Evolutionary conservation across 2,329 filamentous ascomycete species (phyloP).

Genomic region (Aspergillus aculeatus): DNA sequence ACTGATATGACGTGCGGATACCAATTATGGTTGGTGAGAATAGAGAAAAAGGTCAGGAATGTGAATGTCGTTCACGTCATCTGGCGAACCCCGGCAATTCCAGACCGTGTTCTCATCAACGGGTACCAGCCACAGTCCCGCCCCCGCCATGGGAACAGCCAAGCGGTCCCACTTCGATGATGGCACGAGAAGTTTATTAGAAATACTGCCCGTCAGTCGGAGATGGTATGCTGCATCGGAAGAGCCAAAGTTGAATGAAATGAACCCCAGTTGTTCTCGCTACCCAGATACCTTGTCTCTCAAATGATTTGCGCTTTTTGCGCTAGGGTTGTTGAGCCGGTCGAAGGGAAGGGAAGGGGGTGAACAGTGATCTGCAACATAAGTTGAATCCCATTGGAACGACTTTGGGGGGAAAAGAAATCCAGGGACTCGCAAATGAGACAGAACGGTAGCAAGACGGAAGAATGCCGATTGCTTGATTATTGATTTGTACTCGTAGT

Average conservation of each 20-base stretch:
- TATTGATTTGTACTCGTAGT: not conserved
- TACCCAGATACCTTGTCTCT: not conserved
- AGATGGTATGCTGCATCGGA: not conserved
- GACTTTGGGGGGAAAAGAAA: not conserved
- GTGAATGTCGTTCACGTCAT: constrained; percentile 8
- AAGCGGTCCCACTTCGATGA: not conserved
- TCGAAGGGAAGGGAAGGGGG: not conserved
- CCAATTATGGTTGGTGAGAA: not conserved
- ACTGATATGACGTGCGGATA: not conserved
- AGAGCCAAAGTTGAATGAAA: not conserved
- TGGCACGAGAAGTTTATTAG: not conserved
- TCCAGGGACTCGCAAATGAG: not conserved
- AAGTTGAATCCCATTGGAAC: not conserved
- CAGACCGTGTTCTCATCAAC: not conserved
- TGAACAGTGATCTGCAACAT: not conserved
- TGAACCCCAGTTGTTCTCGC: not conserved
- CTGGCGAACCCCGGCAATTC: not conserved
- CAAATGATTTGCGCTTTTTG: not conserved
- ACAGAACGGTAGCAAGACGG: not conserved
- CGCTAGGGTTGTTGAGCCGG: not conserved
- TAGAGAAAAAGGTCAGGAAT: not conserved
- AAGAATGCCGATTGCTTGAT: not conserved
- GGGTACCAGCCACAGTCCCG: constrained; percentile 7
- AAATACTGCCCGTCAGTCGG: not conserved
- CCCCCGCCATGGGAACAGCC: not conserved